phyloP scores from a whole-genome alignment of 352 stramenopile genomes.

The Pythium pyrilobum region DNA sequence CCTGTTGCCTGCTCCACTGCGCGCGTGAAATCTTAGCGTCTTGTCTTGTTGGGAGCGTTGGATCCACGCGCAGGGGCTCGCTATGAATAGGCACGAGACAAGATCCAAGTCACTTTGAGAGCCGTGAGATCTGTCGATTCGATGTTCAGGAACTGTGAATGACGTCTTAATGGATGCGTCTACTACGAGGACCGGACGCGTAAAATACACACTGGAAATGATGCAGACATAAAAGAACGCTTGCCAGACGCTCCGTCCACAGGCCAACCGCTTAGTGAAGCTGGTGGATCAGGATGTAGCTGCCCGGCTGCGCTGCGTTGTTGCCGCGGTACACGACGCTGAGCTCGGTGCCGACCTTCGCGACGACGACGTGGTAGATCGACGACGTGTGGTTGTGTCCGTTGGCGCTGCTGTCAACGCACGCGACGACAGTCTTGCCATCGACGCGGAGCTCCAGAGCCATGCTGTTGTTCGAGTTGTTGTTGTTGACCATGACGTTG shows the following conservation, averaged over 20 bases:
- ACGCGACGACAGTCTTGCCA: neutral
- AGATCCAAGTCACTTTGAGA: too few species aligned
- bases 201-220: too few species aligned
- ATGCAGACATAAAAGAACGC: too few species aligned
- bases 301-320: neutral
- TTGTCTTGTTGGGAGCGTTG: too few species aligned
- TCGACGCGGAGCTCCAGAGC: slow-evolving; percentile 3
- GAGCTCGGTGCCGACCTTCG: neutral
- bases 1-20: too few species aligned
- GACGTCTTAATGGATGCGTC: too few species aligned
- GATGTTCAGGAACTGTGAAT: too few species aligned
- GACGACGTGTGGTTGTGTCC: neutral
- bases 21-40: too few species aligned
- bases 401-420: slow-evolving; percentile 2
- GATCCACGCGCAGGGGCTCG: too few species aligned
- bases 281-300: slow-evolving; percentile 4
- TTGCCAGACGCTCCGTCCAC: neutral
- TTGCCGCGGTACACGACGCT: slow-evolving; percentile 6
- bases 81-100: too few species aligned
- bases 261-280: neutral
- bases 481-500: neutral
- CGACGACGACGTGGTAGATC: slow-evolving; percentile 7
- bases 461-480: slow-evolving; percentile 4
- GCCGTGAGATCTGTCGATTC: too few species aligned
- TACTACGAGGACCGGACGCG: too few species aligned